Percentiles rank a stretch among this genome's conserved stretches.
phyloP scores from a whole-genome alignment of 2,329 filamentous ascomycete species.

The Parastagonospora nodorum region DNA sequence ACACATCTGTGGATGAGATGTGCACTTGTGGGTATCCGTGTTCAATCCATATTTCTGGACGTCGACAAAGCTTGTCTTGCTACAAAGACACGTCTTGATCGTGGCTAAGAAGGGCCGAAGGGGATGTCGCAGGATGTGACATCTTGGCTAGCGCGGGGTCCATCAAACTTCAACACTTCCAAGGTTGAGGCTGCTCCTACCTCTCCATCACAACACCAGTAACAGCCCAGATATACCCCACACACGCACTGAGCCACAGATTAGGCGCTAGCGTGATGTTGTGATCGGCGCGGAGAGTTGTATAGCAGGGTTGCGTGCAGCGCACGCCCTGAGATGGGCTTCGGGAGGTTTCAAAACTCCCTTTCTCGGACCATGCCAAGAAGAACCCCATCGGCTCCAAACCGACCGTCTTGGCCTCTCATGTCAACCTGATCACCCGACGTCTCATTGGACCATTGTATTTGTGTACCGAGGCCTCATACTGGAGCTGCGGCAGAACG shows the following conservation, averaged over 20 bases:
- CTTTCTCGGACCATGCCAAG: slow-evolving; percentile 20
- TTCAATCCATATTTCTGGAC: neutral
- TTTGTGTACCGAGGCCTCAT: slow-evolving; percentile 32
- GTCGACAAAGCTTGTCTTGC: neutral
- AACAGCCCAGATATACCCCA: neutral
- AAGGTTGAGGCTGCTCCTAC: slow-evolving; percentile 2
- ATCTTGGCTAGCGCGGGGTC: neutral
- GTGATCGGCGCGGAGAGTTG: slow-evolving; percentile 12
- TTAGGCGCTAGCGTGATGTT: slow-evolving; percentile 4
- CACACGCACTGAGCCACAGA: neutral
- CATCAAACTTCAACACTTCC: neutral
- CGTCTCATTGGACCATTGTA: slow-evolving; percentile 31
- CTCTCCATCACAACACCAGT: neutral
- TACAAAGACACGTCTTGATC: neutral
- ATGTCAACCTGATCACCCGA: slow-evolving; percentile 14
- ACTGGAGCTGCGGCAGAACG: slow-evolving; percentile 37
- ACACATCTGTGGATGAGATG: neutral
- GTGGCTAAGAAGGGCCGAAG: neutral
- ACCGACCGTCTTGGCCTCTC: slow-evolving; percentile 37
- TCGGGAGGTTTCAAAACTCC: slow-evolving; percentile 30
- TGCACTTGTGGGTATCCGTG: neutral
- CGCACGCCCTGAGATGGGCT: slow-evolving; percentile 11
- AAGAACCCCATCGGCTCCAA: slow-evolving; percentile 17
- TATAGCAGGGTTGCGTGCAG: slow-evolving; percentile 5
- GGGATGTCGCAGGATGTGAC: neutral